Conservation (phyloP, 148 eudicot species). For the Nepenthes mirabilis region DNA sequence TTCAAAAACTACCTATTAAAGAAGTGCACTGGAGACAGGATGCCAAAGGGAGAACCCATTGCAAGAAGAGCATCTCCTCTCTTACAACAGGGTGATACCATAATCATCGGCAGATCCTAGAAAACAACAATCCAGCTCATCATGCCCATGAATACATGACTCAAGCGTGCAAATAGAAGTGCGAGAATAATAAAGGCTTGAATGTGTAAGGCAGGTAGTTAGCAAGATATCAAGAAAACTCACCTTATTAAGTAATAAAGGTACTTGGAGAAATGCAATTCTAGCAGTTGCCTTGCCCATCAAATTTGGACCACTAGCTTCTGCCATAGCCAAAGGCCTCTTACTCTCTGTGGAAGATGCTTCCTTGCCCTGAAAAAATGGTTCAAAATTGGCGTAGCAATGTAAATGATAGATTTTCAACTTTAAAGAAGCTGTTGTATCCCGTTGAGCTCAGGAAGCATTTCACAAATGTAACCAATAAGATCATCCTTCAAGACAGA, state of each 20-base stretch:
- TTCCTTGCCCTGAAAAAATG: conserved; percentile 17
- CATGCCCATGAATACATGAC: conserved; percentile 23
- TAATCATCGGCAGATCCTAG: conserved; percentile 52
- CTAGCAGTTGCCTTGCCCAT: conserved; percentile 44
- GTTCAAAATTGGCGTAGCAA: conserved; percentile 2
- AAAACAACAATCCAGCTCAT: conserved; percentile 31
- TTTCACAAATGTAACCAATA: not conserved
- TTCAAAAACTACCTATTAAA: conserved; percentile 57
- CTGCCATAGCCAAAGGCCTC: conserved; percentile 11
- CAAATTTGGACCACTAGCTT: conserved; percentile 17
- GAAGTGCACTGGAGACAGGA: conserved; percentile 83
- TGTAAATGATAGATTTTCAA: conserved; percentile 1
- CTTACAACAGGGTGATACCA: conserved; percentile 28
- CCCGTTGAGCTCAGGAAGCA: conserved; percentile 2
- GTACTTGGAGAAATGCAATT: conserved; percentile 56
- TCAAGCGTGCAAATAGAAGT: conserved; percentile 9
- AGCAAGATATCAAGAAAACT: conserved; percentile 5
- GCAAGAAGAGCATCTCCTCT: conserved; percentile 78
- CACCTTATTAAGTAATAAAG: conserved; percentile 39
- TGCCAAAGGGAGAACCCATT: conserved; percentile 95
- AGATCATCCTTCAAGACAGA: not conserved
- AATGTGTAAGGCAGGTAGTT: not conserved
- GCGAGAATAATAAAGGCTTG: conserved; percentile 5
- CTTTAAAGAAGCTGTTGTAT: not conserved
- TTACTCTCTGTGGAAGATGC: conserved; percentile 21